A percentile compares a stretch with the other conserved stretches of the same genome.
Evolutionary conservation across 2,329 filamentous ascomycete genomes (phyloP).

Genomic region (Gyromitra esculenta): DNA sequence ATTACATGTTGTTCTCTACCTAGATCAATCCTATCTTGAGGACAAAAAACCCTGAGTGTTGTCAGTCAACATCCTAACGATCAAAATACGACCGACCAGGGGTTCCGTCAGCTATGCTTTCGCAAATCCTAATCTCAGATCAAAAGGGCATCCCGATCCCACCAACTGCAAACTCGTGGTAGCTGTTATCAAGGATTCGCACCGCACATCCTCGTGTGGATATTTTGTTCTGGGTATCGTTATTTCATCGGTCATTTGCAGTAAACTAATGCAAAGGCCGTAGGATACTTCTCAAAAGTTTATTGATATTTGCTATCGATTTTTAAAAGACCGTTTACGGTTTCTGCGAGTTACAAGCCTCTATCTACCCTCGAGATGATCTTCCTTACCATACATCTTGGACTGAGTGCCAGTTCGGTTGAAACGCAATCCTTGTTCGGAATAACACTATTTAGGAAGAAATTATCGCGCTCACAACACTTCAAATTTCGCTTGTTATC

Average conservation of each 20-base stretch:
- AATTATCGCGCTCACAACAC: not conserved
- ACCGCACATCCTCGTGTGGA: conserved; percentile 18
- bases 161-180: conserved; percentile 8
- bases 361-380: not conserved
- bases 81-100: conserved; percentile 10
- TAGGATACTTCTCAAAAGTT: conserved; percentile 3
- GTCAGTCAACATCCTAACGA: conserved; percentile 7
- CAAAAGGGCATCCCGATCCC: conserved; percentile 3
- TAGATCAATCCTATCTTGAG: not conserved
- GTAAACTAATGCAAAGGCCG: conserved; percentile 26
- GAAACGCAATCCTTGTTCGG: conserved; percentile 8
- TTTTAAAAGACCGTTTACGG: not conserved
- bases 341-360: not conserved
- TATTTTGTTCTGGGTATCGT: not conserved
- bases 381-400: not conserved
- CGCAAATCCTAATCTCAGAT: conserved; percentile 6
- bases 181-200: conserved; percentile 19
- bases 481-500: not conserved
- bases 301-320: not conserved
- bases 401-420: not conserved
- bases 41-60: not conserved
- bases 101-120: conserved; percentile 7
- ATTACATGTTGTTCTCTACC: not conserved
- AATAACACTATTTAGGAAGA: not conserved
- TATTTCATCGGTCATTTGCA: conserved; percentile 31